Base-by-base conservation (phyloP, 192 early-diverging fungal genomes). In the Backusella sp. region DNA sequence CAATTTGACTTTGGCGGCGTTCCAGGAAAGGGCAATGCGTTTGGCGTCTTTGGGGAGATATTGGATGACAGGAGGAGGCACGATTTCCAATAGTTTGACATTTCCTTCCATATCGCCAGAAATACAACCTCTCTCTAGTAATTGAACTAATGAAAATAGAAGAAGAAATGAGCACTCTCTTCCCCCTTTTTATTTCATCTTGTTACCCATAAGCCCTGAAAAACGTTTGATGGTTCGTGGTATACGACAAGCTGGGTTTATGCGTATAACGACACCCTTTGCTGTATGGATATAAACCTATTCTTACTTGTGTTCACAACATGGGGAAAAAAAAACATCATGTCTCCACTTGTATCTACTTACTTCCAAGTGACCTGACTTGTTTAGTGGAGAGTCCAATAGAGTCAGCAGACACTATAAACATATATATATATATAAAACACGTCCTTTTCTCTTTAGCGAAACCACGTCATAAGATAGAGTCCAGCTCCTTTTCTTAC, bases 161-260 rank as follows among this genome's bases (percentile, higher is more conserved):
- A 49, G 34, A 36, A 49, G 9, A 35, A 44, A 49, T 23, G 9
- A 15, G 3, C 8, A 19, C 72, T 74, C 44, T 32, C 19, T n/a
- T 15, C 21, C 34, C 21, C 34, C n/a, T 39, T 69, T 39, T 68
- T n/a, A n/a, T 35, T 68, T 19, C 2, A 32, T 32, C 2, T 3
- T 32, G 3, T 32, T 86, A 94, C 93, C 91, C 97, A 99, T 98
- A 72, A 99, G 84, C 12, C 97, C 98, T 72, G 94, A 94, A 81
- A 99, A 99, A 68, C 98, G 91, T 88, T 98, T 99, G 79, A 97
- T 98, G 9, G 98, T 99, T 81, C 98, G 89, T 30, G 98, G 98
- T 77, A 99, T 99, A 77, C 98, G 94, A 71, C 96, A 93, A 71
- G 95, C 92, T 62, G 98, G 98, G 83, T 95, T 96, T 26, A 99